Evolutionary conservation across 495 filamentous ascomycete genomes (phyloP).

Genomic region (Penicillium steckii): DNA sequence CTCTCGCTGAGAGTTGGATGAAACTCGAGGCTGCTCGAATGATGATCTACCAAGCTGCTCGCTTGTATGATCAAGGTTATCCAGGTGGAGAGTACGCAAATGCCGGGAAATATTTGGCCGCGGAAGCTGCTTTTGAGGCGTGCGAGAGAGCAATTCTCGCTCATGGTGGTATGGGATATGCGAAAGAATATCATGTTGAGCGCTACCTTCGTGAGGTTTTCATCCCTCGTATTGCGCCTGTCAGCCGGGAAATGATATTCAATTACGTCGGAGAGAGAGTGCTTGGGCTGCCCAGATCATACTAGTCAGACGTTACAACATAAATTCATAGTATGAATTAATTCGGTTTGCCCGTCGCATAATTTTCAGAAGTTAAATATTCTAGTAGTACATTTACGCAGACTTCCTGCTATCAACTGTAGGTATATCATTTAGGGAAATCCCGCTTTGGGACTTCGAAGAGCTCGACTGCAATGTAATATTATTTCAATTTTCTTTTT

Average conservation of each 20-base stretch:
- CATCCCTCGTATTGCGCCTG: constrained; percentile 71
- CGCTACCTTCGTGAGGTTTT: constrained; percentile 70
- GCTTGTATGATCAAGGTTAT: constrained; percentile 58
- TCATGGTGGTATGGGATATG: constrained; percentile 77
- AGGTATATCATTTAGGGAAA: too few relatives aligned
- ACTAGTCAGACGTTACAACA: constrained; percentile 31
- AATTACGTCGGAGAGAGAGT: constrained; percentile 73
- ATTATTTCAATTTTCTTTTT: too few relatives aligned
- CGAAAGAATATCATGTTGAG: constrained; percentile 76
- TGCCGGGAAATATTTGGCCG: constrained; percentile 66
- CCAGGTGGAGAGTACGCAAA: constrained; percentile 18
- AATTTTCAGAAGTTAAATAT: too few relatives aligned
- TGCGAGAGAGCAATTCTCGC: constrained; percentile 67
- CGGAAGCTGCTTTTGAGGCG: constrained; percentile 71
- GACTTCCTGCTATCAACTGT: too few relatives aligned
- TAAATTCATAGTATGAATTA: not conserved
- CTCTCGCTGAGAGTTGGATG: constrained; percentile 72
- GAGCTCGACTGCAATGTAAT: not conserved
- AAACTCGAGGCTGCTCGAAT: constrained; percentile 74
- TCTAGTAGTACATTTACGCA: too few relatives aligned
- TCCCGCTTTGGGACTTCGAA: too few relatives aligned
- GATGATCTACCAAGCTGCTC: constrained; percentile 72
- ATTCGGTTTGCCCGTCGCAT: too few relatives aligned
- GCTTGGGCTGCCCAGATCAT: constrained; percentile 49
- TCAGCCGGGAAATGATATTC: constrained; percentile 77